These are phyloP conservation scores for Buddleja alternifolia DNA, from an alignment of 257 asterid species.

Conservation along the genomic window DNA sequence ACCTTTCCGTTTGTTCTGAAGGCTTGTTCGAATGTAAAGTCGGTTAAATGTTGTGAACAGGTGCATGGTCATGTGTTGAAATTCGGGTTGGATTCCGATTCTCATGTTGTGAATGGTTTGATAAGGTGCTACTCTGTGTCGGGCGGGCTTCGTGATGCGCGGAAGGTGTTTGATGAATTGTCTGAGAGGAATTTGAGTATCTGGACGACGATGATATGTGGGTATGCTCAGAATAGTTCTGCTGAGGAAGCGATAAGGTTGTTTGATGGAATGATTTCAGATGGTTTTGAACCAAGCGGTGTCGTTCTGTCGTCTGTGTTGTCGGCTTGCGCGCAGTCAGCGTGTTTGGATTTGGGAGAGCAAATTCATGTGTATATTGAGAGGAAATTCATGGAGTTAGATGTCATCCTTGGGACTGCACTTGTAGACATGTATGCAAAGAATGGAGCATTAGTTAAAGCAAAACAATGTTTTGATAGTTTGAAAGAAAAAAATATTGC, in stretches of 20 bases:
- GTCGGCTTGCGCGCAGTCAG: constrained; percentile 85
- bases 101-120: constrained; percentile 67
- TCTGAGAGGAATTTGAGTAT: constrained; percentile 47
- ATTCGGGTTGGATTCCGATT: constrained; percentile 61
- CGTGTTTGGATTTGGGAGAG: constrained; percentile 72
- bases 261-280: constrained; percentile 55
- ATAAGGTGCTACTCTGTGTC: constrained; percentile 63
- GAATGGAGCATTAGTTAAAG: constrained; percentile 66
- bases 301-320: constrained; percentile 68
- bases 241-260: constrained; percentile 55
- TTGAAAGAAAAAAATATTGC: constrained; percentile 64
- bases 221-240: constrained; percentile 67
- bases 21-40: constrained; percentile 52
- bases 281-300: constrained; percentile 60
- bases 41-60: constrained; percentile 44
- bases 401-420: constrained; percentile 87
- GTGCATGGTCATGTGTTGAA: constrained; percentile 63
- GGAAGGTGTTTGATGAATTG: constrained; percentile 73
- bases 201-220: constrained; percentile 88
- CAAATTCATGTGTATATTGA: constrained; percentile 56
- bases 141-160: constrained; percentile 44
- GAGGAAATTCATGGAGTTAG: constrained; percentile 54
- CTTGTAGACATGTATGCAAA: constrained; percentile 85
- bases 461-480: constrained; percentile 53
- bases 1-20: constrained; percentile 83